These are phyloP conservation scores for Penium margaritaceum DNA, from an alignment of 139 green algal species.

Conservation along the genomic window DNA sequence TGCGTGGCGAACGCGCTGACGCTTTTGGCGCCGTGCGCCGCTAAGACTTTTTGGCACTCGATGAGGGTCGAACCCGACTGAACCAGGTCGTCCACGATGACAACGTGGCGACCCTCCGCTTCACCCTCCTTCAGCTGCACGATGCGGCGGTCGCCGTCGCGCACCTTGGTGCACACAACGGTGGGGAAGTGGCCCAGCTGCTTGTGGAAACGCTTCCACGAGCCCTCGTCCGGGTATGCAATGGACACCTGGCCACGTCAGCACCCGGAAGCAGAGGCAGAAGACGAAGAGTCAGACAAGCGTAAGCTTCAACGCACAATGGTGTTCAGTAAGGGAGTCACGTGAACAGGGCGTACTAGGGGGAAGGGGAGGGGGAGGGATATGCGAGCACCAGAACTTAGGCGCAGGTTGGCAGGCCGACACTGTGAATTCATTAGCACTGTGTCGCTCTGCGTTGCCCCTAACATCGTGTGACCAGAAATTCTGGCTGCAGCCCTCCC, in stretches of 20 bases:
- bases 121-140: slow-evolving; percentile 89
- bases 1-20: slow-evolving; percentile 94
- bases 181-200: slow-evolving; percentile 27
- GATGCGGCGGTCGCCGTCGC: slow-evolving; percentile 88
- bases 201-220: slow-evolving; percentile 98
- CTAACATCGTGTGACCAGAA: no score
- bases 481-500: no score
- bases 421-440: no score
- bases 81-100: slow-evolving; percentile 97
- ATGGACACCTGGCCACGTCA: slow-evolving; percentile 78
- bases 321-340: no score
- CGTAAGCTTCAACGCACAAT: no score
- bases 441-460: no score
- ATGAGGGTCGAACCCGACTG: slow-evolving; percentile 89
- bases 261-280: no score
- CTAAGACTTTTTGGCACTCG: slow-evolving; percentile 91
- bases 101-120: slow-evolving; percentile 74
- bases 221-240: slow-evolving; percentile 94
- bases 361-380: no score
- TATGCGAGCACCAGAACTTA: no score
- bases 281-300: no score
- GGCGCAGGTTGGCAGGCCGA: no score
- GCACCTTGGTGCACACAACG: slow-evolving; percentile 90
- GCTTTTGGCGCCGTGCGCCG: slow-evolving; percentile 56
- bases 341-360: no score